Evolutionary conservation across 2,329 filamentous ascomycete species (phyloP).

Genomic region (Ophiostoma quercus): DNA sequence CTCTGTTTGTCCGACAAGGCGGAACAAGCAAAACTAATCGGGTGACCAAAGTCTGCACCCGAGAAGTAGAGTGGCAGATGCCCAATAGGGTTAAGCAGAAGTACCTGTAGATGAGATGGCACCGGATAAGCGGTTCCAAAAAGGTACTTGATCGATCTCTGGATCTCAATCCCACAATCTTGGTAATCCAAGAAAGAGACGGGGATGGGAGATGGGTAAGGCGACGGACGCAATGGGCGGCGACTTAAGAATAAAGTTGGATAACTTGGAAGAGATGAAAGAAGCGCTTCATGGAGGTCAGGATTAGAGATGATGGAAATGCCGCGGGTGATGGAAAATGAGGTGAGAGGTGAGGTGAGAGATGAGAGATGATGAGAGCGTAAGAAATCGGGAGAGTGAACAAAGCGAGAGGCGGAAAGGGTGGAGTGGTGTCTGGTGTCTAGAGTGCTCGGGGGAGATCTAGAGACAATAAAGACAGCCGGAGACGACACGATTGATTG

Average conservation of each 20-base stretch:
- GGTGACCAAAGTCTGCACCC: background rate
- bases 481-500: background rate
- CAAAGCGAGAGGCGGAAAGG: background rate
- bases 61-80: slow-evolving; percentile 9
- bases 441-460: background rate
- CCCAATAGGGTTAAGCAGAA: background rate
- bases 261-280: background rate
- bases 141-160: slow-evolving; percentile 22
- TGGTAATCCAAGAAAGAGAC: background rate
- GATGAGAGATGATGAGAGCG: background rate
- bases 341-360: background rate
- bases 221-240: background rate
- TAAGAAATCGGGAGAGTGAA: background rate
- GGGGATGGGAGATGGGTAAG: background rate
- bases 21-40: slow-evolving; percentile 2
- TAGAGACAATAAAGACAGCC: background rate
- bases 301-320: background rate
- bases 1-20: background rate
- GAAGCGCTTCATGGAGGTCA: slow-evolving; percentile 18
- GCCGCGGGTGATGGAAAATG: background rate
- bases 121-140: background rate
- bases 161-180: slow-evolving; percentile 26
- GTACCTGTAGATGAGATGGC: background rate
- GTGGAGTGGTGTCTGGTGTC: background rate
- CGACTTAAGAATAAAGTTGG: background rate